Evolutionary conservation across 1,284 basidiomycete species (phyloP).

Genomic region (Fomitopsis betulina): DNA sequence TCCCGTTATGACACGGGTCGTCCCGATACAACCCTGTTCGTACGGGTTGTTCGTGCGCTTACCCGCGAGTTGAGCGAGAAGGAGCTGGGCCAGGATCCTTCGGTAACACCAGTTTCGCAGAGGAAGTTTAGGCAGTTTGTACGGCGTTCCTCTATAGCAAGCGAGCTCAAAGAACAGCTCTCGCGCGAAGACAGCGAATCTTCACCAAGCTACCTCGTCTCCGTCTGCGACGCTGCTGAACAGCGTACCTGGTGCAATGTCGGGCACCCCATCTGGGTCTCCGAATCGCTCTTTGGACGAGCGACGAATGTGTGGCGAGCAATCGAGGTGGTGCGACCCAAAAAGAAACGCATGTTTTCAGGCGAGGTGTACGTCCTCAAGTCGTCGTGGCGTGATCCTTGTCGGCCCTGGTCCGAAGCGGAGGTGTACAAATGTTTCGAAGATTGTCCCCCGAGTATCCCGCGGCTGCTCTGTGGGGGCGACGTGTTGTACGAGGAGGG

Average conservation of each 20-base stretch:
- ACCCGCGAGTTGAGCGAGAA: no score
- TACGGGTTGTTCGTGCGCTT: no score
- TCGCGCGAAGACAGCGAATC: neutral
- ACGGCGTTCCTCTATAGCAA: neutral
- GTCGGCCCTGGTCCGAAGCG: neutral
- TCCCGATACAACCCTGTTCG: no score
- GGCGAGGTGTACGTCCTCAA: conserved; percentile 11
- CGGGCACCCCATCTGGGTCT: conserved; percentile 10
- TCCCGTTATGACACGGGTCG: neutral
- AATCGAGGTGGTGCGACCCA: neutral
- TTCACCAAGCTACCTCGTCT: neutral
- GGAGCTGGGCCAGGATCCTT: no score
- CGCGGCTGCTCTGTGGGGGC: no score
- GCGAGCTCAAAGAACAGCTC: neutral
- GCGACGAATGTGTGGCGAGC: conserved; percentile 14
- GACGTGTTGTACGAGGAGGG: no score
- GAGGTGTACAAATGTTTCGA: neutral
- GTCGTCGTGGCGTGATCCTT: conserved; percentile 11
- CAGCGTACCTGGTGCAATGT: conserved; percentile 1
- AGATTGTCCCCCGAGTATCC: no score
- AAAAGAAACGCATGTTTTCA: no score
- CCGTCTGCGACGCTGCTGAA: neutral
- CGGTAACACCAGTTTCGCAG: no score
- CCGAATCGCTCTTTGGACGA: conserved; percentile 15
- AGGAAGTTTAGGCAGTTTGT: neutral